Evolutionary conservation across 495 filamentous ascomycete species (phyloP).

Genomic region (Neurospora cerealis): DNA sequence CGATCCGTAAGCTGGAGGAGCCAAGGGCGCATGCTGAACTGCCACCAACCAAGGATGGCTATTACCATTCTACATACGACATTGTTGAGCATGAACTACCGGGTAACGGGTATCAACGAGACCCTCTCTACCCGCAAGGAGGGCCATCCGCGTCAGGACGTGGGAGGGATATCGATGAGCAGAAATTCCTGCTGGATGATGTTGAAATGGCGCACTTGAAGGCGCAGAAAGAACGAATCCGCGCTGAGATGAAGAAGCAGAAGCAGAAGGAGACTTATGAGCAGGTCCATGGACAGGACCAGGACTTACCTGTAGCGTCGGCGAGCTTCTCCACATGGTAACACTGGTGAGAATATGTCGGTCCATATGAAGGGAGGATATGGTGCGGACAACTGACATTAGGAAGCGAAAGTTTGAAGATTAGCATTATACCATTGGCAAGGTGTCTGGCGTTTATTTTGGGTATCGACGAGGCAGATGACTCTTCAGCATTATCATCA

Average conservation of each 20-base stretch:
- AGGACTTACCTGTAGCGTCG: conserved; percentile 4
- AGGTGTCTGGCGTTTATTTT: conserved; percentile 11
- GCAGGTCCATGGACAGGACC: conserved; percentile 1
- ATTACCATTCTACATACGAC: conserved; percentile 14
- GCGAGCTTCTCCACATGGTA: not conserved
- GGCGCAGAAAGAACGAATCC: conserved; percentile 13
- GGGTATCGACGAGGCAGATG: not conserved
- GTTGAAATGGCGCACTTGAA: conserved; percentile 13
- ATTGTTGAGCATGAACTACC: conserved; percentile 22
- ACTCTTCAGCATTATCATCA: not conserved
- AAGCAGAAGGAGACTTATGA: not conserved
- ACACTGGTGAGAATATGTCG: not conserved
- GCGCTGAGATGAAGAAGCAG: conserved; percentile 1
- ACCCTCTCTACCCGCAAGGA: conserved; percentile 6
- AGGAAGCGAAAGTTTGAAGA: not conserved
- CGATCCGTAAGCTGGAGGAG: conserved; percentile 19
- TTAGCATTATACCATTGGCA: conserved; percentile 17
- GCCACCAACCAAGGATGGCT: conserved; percentile 28
- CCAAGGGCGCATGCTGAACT: conserved; percentile 22
- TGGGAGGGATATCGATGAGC: conserved; percentile 20
- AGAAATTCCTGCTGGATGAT: conserved; percentile 21
- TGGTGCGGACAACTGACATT: not conserved
- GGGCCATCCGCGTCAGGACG: conserved; percentile 1
- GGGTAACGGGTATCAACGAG: conserved; percentile 12
- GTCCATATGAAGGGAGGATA: not conserved